Percentiles rank a stretch among this genome's conserved stretches.
Conservation (phyloP, 176 grass and related monocot species). For the bread wheat (Triticum aestivum) region DNA sequence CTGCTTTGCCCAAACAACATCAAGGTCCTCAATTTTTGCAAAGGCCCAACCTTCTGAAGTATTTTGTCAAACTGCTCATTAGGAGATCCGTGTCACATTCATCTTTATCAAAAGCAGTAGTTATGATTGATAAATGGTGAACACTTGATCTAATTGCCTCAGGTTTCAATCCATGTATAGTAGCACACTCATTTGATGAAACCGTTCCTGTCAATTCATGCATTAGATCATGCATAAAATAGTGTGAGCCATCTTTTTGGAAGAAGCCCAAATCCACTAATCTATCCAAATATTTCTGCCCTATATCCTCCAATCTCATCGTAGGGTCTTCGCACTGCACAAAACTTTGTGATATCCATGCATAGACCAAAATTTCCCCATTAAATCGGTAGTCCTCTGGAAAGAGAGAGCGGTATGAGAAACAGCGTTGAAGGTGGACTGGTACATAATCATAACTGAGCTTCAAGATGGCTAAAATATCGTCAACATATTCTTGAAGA, state of each 20-base stretch:
- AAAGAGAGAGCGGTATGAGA: no score
- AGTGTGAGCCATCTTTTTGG: background rate
- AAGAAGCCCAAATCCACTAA: slow-evolving; percentile 30
- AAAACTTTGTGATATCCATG: slow-evolving; percentile 56
- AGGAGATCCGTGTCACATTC: no score
- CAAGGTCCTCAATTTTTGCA: no score
- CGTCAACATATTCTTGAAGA: no score
- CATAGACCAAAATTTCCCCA: background rate
- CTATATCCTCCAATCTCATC: slow-evolving; percentile 31
- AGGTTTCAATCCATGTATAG: background rate
- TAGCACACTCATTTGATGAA: slow-evolving; percentile 35
- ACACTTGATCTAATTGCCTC: background rate
- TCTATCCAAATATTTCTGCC: slow-evolving; percentile 6
- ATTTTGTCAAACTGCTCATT: no score
- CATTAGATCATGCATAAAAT: slow-evolving; percentile 37
- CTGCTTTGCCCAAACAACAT: no score
- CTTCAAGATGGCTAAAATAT: no score
- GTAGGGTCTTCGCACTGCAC: background rate
- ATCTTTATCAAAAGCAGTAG: background rate
- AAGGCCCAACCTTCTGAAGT: no score
- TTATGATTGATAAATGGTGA: slow-evolving; percentile 38
- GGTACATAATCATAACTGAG: no score
- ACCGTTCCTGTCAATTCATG: slow-evolving; percentile 25
- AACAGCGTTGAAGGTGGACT: no score
- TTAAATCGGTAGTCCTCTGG: no score